Percentiles rank a stretch among this genome's conserved stretches.
Evolutionary conservation across 2,329 filamentous ascomycete species (phyloP).

Genomic region (Davidsoniella virescens): DNA sequence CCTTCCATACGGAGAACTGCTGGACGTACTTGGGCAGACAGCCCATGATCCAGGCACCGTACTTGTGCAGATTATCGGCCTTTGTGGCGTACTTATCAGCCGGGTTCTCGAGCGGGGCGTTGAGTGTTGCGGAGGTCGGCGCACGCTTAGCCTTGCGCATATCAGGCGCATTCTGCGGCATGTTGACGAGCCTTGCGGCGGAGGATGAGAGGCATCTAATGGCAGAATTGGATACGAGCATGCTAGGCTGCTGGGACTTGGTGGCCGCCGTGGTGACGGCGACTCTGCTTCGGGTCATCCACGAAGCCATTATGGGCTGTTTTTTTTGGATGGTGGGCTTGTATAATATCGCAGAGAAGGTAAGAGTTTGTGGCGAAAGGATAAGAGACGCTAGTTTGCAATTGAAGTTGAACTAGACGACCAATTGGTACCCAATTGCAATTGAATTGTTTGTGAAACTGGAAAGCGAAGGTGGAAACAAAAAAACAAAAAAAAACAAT

Average conservation of each 20-base stretch:
- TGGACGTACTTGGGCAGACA: conserved; percentile 96
- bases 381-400: too few species aligned
- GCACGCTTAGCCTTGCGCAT: conserved; percentile 47
- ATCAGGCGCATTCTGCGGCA: conserved; percentile 48
- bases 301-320: conserved; percentile 12
- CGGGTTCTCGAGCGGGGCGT: conserved; percentile 72
- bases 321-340: background rate
- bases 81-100: conserved; percentile 84
- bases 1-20: conserved; percentile 99
- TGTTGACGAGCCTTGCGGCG: conserved; percentile 32
- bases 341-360: too few species aligned
- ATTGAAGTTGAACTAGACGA: too few species aligned
- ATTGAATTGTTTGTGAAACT: too few species aligned
- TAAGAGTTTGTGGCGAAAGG: too few species aligned
- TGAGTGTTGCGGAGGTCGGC: conserved; percentile 42
- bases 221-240: conserved; percentile 19
- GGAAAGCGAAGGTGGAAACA: too few species aligned
- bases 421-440: too few species aligned
- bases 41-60: conserved; percentile 92
- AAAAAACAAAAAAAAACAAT: background rate
- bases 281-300: conserved; percentile 36
- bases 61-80: conserved; percentile 76
- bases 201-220: conserved; percentile 23
- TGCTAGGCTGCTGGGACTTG: conserved; percentile 33
- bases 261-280: conserved; percentile 25